Base-by-base conservation (phyloP, 345 rosid genomes). In the Draba incana region DNA sequence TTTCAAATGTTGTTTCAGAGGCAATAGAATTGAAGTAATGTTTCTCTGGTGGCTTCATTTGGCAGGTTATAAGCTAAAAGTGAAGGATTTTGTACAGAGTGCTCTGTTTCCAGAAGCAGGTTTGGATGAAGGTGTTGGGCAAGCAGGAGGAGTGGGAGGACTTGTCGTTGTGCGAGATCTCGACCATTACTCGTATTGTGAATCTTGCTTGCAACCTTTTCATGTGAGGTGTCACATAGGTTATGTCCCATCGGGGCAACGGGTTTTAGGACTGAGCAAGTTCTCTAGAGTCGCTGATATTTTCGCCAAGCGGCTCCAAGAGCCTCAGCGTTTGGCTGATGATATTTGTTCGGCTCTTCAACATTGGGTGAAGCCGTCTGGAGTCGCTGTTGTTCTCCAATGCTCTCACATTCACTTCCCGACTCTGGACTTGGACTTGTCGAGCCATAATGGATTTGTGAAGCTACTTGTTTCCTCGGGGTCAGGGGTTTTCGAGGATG, bases 101-200 rank as follows among this genome's bases (percentile, higher is more conserved):
- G 98, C 99, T 66, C 82, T 92, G 72, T 95, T 95, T 80, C 97
- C 95, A 33, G 98, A 95, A 82, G 86, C 83, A 71, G 93, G 98
- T 50, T 63, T 91, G 49, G 86, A 83, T 75, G 74, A 82, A 64
- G 83, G 78, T 35, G 70, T 80, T 37, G 99, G 97, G 35, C 88
- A 80, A 72, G 98, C 92, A 1, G 96, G 97, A 43, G 98, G 98
- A 69, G 92, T 77, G 3, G 97, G 96, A 45, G 98, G 98, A 61
- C 87, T 86, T 41, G 99, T 95, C 67, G 75, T 88, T 55, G 98
- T 95, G 55, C 80, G 92, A 70, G 99, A 88, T 72, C 85, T 92
- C 12, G 90, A 95, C 55, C 84, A 85, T 15, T 95, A 86, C 85
- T 92, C 98, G 23, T 92, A 84, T 62, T 95, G 97, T 4, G 97